Evolutionary conservation across 1,284 basidiomycete species (phyloP), one percentile per base, ranked within the genome.

Genomic region (Trichosporon asahii): DNA sequence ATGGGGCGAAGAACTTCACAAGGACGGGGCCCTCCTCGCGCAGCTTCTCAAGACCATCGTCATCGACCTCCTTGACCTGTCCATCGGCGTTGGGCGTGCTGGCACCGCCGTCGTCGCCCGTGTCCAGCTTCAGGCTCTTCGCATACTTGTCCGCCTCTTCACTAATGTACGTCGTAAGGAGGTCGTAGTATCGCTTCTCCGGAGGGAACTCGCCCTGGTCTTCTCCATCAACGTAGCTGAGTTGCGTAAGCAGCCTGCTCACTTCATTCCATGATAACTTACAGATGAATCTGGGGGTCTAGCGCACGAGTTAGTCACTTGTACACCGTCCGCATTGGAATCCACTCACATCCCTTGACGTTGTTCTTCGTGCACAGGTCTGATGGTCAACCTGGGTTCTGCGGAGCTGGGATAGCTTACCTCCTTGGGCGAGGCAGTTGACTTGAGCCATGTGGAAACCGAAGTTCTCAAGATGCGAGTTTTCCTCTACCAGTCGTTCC

Each of bases 1-100:
- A 95, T 0, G 94, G 94, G 0, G 93, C 94, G 78, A 88, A 96
- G 85, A 92, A 97, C 80, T 97, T 95, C 83, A 95, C 86, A 76
- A 96, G 92, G 0, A 89, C 85, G 0, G 91, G 89, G 0, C 92
- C 90, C 70, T 88, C 81, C 2, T 84, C 81, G 27, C 90, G 84
- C 0, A 85, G 83, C 25, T 75, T 68, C 9, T 85, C 79, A 78
- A 95, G 90, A 0, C 83, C 87, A 7, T 84, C 83, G 8, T 85
- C 78, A 46, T 87, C 84, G 55, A 93, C 85, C 1, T 85, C 78
- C 25, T 88, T 72, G 2, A 94, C 89, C 57, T 86, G 83, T n/a
- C 93, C 92, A 1, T 85, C 76, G 0, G 87, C 84, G 76, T 94
- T 94, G 11, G 85, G 77, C 5, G 40, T 68, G 40, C 67, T 46